Evolutionary conservation across 2,329 filamentous ascomycete species (phyloP), one percentile per base, ranked within the genome.

Genomic region (Lojkania enalia): DNA sequence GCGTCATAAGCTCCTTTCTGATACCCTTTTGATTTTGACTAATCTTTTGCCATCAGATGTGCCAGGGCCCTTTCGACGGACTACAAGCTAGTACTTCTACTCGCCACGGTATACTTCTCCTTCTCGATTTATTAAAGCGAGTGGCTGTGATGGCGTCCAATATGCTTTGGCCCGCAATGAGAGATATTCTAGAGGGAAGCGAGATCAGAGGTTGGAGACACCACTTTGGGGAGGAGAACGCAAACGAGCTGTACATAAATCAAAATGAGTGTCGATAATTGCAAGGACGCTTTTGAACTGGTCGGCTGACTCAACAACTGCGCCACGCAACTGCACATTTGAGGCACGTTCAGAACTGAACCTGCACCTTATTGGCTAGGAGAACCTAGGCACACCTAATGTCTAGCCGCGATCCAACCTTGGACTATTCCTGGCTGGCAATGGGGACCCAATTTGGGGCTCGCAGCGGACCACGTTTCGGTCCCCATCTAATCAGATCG

Each of bases 1-100:
- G 31, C 7, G 31, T 33, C 15, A 11, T 11, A 7, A 9, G 9
- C 31, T 33, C 31, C 9, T 33, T 33, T 16, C 31, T 16, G 15
- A 13, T 7, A 13, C 15, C n/a, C 25, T 11, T 33, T 7, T 16
- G 31, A 7, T 33, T 7, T 33, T 33, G 15, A 33, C 31, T 33
- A 16, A 33, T 15, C 9, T 33, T 11, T 33, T 33, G 9, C 31
- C 15, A 33, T 33, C 31, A 33, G 31, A 33, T 33, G 31, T 33
- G 31, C 15, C 31, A 33, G 15, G 31, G 31, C 15, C 31, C 31
- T 33, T 33, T 33, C 31, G 31, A 33, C 15, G 31, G 31, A 33
- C 15, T 33, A 16, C 31, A 33, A 9, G 15, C 31, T 16, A 33
- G 31, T 15, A 33, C 31, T 16, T 33, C 31, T 16, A 33, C 31